Conservation (phyloP, 2,329 filamentous ascomycete species). For the Plenodomus biglobosus region DNA sequence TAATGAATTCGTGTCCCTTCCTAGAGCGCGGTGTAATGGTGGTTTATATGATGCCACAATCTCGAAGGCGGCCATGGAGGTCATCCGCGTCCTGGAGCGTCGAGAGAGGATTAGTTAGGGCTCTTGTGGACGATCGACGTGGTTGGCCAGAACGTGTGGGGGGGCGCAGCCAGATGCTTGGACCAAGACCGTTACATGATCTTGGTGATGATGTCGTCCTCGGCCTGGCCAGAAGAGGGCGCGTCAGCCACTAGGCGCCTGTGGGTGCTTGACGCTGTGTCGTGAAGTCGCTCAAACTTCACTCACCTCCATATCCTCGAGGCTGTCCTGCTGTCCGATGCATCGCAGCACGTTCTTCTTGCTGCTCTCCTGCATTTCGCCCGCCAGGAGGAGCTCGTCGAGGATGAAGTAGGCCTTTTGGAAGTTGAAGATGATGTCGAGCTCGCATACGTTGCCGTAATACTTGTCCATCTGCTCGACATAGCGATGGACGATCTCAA, state of each 20-base stretch:
- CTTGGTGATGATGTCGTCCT: constrained; percentile 81
- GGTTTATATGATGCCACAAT: constrained; percentile 36
- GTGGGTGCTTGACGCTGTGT: constrained; percentile 20
- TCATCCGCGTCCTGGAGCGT: constrained; percentile 34
- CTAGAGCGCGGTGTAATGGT: background rate
- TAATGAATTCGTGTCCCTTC: constrained; percentile 17
- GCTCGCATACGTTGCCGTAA: constrained; percentile 98
- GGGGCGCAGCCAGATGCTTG: constrained; percentile 12
- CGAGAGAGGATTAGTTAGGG: constrained; percentile 32
- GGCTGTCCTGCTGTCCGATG: constrained; percentile 94
- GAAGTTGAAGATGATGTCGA: constrained; percentile 99
- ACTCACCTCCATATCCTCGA: constrained; percentile 99
- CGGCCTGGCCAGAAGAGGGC: constrained; percentile 63
- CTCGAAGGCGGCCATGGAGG: constrained; percentile 33
- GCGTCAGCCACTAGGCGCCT: constrained; percentile 47
- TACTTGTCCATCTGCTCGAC: constrained; percentile 99
- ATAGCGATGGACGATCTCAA: constrained; percentile 98
- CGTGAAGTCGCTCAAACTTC: constrained; percentile 17
- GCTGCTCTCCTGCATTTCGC: constrained; percentile 97
- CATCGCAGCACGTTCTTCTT: constrained; percentile 98
- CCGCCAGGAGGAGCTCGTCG: constrained; percentile 90
- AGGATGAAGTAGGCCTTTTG: constrained; percentile 99
- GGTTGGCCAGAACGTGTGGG: constrained; percentile 10
- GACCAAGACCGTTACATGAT: constrained; percentile 64
- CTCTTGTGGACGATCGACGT: constrained; percentile 16